Evolutionary conservation across 495 filamentous ascomycete species (phyloP).

Genomic region (Bacidia gigantensis): DNA sequence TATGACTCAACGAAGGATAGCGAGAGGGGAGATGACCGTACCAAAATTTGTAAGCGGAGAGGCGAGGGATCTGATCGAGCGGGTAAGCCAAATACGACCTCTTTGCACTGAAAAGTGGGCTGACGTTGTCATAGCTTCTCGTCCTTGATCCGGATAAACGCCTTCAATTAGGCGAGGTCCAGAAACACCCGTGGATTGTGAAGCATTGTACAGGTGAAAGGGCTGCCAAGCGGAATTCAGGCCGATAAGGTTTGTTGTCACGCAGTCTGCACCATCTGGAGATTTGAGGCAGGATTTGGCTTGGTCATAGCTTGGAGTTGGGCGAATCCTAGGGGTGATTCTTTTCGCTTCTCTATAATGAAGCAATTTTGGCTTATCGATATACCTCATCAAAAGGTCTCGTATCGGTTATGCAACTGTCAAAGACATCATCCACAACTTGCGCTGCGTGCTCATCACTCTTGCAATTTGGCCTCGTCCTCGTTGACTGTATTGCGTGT

Average conservation of each 20-base stretch:
- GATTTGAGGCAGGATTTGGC: constrained; percentile 3
- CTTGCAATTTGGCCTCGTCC: constrained; percentile 60
- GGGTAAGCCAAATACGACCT: constrained; percentile 36
- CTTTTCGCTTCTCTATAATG: constrained; percentile 1
- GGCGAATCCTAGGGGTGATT: not conserved
- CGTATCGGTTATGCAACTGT: constrained; percentile 88
- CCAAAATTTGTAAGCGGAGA: constrained; percentile 83
- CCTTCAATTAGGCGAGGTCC: constrained; percentile 77
- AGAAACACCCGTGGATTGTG: constrained; percentile 88
- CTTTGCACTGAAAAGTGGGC: not conserved
- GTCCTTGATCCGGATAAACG: constrained; percentile 91
- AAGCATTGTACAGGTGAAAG: constrained; percentile 87
- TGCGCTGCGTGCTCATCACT: constrained; percentile 77
- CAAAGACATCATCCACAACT: constrained; percentile 93
- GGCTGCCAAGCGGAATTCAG: constrained; percentile 36
- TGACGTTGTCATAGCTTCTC: constrained; percentile 46
- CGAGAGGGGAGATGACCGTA: constrained; percentile 79
- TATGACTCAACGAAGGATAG: constrained; percentile 89
- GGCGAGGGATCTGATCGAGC: constrained; percentile 83
- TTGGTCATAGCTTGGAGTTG: constrained; percentile 16
- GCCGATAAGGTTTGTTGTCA: constrained; percentile 20
- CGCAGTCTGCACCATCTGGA: too few relatives aligned
- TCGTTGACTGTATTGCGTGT: constrained; percentile 63
- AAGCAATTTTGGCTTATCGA: constrained; percentile 47
- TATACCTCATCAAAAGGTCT: constrained; percentile 95